Percentiles rank a stretch among this genome's conserved stretches.
Evolutionary conservation across 148 eudicot species (phyloP).

Genomic region (Chenopodium berlandieri): DNA sequence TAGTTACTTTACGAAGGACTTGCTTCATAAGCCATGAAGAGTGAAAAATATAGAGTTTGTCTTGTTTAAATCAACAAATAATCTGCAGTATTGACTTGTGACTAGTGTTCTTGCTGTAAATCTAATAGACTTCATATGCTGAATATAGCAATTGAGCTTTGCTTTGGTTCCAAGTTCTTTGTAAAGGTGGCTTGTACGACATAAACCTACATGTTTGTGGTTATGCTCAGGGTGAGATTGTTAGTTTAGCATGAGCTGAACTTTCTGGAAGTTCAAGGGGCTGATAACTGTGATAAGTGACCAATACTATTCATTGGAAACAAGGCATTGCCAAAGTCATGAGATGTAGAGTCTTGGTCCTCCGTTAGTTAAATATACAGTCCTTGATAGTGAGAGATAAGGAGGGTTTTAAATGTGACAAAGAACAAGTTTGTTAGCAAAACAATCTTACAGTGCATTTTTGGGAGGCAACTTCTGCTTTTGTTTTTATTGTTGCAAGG

Average conservation of each 20-base stretch:
- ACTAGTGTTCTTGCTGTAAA: neutral
- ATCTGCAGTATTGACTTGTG: neutral
- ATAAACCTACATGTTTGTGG: neutral
- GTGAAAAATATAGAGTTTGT: neutral
- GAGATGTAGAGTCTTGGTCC: neutral
- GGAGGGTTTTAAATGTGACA: neutral
- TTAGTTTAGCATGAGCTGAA: no score
- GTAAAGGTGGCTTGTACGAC: neutral
- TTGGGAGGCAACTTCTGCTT: neutral
- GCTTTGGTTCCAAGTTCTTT: neutral
- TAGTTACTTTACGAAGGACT: neutral
- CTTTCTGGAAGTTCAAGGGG: neutral
- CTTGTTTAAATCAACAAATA: neutral
- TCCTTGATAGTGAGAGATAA: neutral
- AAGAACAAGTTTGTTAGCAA: no score
- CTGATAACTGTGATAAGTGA: neutral
- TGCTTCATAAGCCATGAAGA: neutral
- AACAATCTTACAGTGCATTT: no score
- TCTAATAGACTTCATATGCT: neutral
- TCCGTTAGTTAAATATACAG: neutral
- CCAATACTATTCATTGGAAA: neutral
- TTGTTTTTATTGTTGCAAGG: neutral
- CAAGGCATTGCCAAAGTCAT: neutral
- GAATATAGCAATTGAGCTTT: neutral
- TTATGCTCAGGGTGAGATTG: neutral